Percentiles rank a stretch among this genome's conserved stretches.
Conservation (phyloP, 2,329 filamentous ascomycete species). For the Phialocephala sp. region DNA sequence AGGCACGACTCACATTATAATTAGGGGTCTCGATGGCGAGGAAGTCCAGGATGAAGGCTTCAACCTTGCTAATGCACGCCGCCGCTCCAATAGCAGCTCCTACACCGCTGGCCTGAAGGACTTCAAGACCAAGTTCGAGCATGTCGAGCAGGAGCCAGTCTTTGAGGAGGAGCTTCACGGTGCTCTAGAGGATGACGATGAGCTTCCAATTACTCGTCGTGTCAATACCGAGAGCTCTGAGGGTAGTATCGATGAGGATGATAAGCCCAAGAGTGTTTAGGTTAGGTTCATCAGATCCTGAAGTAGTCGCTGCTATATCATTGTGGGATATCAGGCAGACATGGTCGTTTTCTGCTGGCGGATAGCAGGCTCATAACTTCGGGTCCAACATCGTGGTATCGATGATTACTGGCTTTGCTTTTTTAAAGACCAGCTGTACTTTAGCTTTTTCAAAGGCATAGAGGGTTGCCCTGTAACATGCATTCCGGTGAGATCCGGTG, state of each 20-base stretch:
- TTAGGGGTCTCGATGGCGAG: slow-evolving; percentile 81
- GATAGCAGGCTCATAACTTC: slow-evolving; percentile 36
- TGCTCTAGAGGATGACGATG: slow-evolving; percentile 46
- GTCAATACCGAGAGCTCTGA: slow-evolving; percentile 42
- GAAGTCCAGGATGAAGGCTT: slow-evolving; percentile 86
- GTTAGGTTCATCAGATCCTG: slow-evolving; percentile 13
- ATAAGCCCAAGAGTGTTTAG: slow-evolving; percentile 48
- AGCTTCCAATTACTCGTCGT: slow-evolving; percentile 37
- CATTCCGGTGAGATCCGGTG: slow-evolving; percentile 6
- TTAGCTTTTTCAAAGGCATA: slow-evolving; percentile 43
- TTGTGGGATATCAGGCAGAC: slow-evolving; percentile 27
- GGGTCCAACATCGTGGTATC: slow-evolving; percentile 29
- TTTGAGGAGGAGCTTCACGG: slow-evolving; percentile 89
- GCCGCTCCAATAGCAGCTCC: slow-evolving; percentile 89
- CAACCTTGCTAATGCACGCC: slow-evolving; percentile 83
- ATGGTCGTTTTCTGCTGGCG: slow-evolving; percentile 35
- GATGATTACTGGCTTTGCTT: slow-evolving; percentile 32
- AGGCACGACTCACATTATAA: slow-evolving; percentile 27
- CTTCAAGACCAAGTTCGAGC: slow-evolving; percentile 97
- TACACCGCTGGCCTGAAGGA: slow-evolving; percentile 72
- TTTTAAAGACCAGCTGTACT: slow-evolving; percentile 19
- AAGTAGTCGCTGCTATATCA: slow-evolving; percentile 32
- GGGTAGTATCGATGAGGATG: slow-evolving; percentile 44
- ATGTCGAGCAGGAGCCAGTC: slow-evolving; percentile 85
- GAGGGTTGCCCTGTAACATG: slow-evolving; percentile 41